Evolutionary conservation across 1,284 basidiomycete genomes (phyloP).

Genomic region (Melampsora occidentalis): DNA sequence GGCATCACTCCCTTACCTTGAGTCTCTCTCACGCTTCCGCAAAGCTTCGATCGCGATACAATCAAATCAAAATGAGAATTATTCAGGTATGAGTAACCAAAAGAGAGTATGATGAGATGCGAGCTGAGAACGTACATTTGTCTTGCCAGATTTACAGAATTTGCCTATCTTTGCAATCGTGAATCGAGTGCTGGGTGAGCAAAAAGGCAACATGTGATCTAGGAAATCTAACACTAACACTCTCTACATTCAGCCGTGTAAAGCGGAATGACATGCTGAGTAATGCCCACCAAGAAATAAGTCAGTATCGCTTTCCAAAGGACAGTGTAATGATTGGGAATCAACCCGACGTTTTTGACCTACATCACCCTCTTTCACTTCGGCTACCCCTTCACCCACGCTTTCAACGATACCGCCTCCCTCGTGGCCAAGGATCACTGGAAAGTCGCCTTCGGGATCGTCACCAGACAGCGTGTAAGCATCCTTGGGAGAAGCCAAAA

Average conservation of each 20-base stretch:
- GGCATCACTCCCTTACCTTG: slow-evolving; percentile 98
- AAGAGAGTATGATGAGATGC: slow-evolving; percentile 67
- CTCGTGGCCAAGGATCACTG: slow-evolving; percentile 71
- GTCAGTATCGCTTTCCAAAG: slow-evolving; percentile 59
- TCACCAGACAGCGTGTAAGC: slow-evolving; percentile 94
- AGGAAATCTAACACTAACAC: slow-evolving; percentile 63
- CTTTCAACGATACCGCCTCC: slow-evolving; percentile 69
- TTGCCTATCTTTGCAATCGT: slow-evolving; percentile 50
- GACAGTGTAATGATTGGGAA: neutral
- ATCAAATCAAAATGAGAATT: neutral
- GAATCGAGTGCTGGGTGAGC: neutral
- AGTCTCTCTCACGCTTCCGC: slow-evolving; percentile 72
- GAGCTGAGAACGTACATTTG: slow-evolving; percentile 66
- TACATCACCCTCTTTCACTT: slow-evolving; percentile 65
- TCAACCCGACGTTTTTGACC: neutral
- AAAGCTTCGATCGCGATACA: slow-evolving; percentile 36
- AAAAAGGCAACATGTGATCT: neutral
- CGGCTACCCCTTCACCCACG: slow-evolving; percentile 85
- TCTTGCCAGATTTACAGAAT: slow-evolving; percentile 98
- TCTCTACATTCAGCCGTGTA: slow-evolving; percentile 72
- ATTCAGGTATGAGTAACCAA: slow-evolving; percentile 47
- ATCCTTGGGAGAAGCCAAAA: slow-evolving; percentile 57
- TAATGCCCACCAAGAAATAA: slow-evolving; percentile 74
- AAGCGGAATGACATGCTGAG: slow-evolving; percentile 58
- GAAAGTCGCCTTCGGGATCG: slow-evolving; percentile 95